Evolutionary conservation across 371 early-diverging fungal genomes (phyloP).

Genomic region (Globomyces sp.): DNA sequence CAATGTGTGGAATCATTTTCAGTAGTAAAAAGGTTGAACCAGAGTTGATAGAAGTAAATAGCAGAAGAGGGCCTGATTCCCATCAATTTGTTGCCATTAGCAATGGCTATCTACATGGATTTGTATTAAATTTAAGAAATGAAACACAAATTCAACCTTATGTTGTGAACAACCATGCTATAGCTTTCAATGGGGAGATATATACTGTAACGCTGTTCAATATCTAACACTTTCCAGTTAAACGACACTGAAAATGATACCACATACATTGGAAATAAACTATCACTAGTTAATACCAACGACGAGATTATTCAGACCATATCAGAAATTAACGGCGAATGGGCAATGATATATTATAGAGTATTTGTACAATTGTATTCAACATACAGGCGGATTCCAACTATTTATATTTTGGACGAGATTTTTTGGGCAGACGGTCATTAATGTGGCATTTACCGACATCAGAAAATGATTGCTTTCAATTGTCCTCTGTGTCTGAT

Average conservation of each 20-base stretch:
- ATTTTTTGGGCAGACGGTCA: conserved; percentile 82
- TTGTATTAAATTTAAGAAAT: conserved; percentile 82
- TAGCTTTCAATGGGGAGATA: conserved; percentile 56
- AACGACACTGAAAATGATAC: conserved; percentile 48
- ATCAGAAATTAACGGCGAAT: conserved; percentile 69
- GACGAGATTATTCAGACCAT: conserved; percentile 47
- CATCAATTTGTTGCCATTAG: not conserved
- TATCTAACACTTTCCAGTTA: conserved; percentile 32
- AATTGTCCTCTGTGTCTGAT: conserved; percentile 58
- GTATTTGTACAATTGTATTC: too few species aligned
- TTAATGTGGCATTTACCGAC: conserved; percentile 54
- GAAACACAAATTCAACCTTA: conserved; percentile 67
- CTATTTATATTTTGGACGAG: conserved; percentile 78
- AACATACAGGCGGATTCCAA: conserved; percentile 38
- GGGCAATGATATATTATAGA: conserved; percentile 65
- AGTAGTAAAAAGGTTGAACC: not conserved
- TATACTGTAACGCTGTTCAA: conserved; percentile 20
- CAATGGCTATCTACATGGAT: conserved; percentile 55
- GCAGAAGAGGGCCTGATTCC: conserved; percentile 3
- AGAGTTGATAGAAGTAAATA: not conserved
- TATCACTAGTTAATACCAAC: conserved; percentile 19
- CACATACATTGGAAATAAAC: not conserved
- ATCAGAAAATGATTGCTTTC: conserved; percentile 31
- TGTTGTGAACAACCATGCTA: conserved; percentile 46
- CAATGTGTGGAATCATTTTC: conserved; percentile 27